Evolutionary conservation across 2,329 filamentous ascomycete species (phyloP).

Genomic region (Alternaria gaisen): DNA sequence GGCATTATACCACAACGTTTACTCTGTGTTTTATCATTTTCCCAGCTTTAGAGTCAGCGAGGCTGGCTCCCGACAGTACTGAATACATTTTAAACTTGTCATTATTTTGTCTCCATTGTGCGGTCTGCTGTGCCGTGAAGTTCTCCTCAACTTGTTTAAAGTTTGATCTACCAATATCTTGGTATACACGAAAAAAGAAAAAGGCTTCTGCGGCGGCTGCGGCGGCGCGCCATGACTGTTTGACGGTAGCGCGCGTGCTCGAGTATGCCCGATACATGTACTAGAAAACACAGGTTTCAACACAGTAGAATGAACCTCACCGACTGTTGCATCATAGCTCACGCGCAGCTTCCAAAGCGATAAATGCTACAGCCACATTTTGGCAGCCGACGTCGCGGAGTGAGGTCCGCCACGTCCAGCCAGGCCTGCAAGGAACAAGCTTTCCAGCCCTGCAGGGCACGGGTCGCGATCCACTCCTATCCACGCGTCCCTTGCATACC

Average conservation of each 20-base stretch:
- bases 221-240: not conserved
- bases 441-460: constrained; percentile 17
- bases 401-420: constrained; percentile 11
- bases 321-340: not conserved
- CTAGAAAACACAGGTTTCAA: constrained; percentile 14
- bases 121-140: not conserved
- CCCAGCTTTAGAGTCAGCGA: constrained; percentile 10
- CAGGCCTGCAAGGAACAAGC: constrained; percentile 12
- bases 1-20: constrained; percentile 45
- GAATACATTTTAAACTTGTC: not conserved
- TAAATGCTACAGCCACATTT: constrained; percentile 7
- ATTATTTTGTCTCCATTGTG: not conserved
- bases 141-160: not conserved
- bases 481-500: constrained; percentile 26
- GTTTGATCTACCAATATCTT: not conserved
- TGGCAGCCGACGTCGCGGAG: not conserved
- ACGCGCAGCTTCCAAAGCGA: constrained; percentile 3
- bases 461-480: constrained; percentile 12
- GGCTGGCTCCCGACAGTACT: not conserved
- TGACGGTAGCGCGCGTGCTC: constrained; percentile 11
- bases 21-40: constrained; percentile 24
- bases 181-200: not conserved
- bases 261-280: not conserved
- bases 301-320: constrained; percentile 1
- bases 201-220: not conserved